A percentile compares a stretch with the other conserved stretches of the same genome.
phyloP scores from a whole-genome alignment of 805 yeast species.

The Lipomyces mesembrius region DNA sequence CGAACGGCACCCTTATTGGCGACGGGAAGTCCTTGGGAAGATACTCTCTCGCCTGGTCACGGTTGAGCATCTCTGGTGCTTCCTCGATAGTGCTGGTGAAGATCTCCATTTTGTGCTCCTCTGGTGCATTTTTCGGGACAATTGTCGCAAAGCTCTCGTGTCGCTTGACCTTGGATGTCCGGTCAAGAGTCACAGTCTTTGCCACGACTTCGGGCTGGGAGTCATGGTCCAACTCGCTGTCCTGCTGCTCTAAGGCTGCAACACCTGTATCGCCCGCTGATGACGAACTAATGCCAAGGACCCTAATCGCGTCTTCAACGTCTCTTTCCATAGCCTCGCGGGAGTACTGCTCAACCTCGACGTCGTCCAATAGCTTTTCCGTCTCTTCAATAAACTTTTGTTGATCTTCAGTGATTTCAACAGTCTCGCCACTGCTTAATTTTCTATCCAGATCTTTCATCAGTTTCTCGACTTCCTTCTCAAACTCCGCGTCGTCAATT shows the following conservation, averaged over 20 bases:
- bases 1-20: not conserved
- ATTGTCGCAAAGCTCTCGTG: not conserved
- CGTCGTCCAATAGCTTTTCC: not conserved
- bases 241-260: not conserved
- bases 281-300: not conserved
- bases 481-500: not conserved
- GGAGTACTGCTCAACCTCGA: not conserved
- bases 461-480: not conserved
- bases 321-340: not conserved
- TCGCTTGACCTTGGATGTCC: not conserved
- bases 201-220: not conserved
- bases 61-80: slow-evolving; percentile 8
- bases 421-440: not conserved
- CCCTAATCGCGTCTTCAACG: not conserved
- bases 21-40: slow-evolving; percentile 17
- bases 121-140: not conserved
- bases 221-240: not conserved
- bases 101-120: slow-evolving; percentile 9
- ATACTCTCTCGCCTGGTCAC: slow-evolving; percentile 2
- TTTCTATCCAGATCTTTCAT: not conserved
- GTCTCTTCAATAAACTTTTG: not conserved
- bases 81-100: slow-evolving; percentile 11
- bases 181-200: not conserved
- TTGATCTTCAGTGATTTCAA: not conserved
- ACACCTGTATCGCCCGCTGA: not conserved